phyloP scores from a whole-genome alignment of 2,329 filamentous ascomycete species.

The Botrytis sinoallii region DNA sequence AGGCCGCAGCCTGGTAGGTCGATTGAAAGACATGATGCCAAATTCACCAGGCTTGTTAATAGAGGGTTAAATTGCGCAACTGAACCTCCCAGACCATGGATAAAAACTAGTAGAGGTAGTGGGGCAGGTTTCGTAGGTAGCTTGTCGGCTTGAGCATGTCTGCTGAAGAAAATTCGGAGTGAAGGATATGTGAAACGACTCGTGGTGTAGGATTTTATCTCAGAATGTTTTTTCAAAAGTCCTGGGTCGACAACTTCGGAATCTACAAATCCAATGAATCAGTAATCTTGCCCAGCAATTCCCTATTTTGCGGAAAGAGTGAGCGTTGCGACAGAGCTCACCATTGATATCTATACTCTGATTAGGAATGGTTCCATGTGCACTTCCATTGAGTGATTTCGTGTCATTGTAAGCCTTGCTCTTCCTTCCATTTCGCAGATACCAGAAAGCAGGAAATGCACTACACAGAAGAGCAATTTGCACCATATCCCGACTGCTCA shows the following conservation, averaged over 20 bases:
- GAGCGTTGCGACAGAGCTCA: slow-evolving; percentile 19
- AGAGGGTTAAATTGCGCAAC: slow-evolving; percentile 83
- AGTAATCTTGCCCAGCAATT: slow-evolving; percentile 10
- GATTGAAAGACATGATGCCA: slow-evolving; percentile 80
- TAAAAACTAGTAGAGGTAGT: slow-evolving; percentile 81
- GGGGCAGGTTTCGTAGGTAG: slow-evolving; percentile 70
- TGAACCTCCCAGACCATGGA: slow-evolving; percentile 92
- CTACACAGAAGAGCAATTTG: slow-evolving; percentile 27
- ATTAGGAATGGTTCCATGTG: slow-evolving; percentile 5
- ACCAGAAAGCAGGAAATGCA: slow-evolving; percentile 30
- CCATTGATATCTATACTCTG: slow-evolving; percentile 27
- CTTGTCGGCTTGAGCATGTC: slow-evolving; percentile 78
- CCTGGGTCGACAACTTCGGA: slow-evolving; percentile 57
- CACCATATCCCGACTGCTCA: slow-evolving; percentile 29
- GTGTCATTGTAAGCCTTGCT: slow-evolving; percentile 26
- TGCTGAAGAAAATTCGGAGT: slow-evolving; percentile 79
- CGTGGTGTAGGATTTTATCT: slow-evolving; percentile 70
- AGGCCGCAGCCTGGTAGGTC: slow-evolving; percentile 88
- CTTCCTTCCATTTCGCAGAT: slow-evolving; percentile 24
- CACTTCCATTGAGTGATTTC: not conserved
- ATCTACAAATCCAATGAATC: slow-evolving; percentile 26
- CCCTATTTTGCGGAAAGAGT: not conserved
- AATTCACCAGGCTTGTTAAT: slow-evolving; percentile 74
- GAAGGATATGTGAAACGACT: slow-evolving; percentile 64
- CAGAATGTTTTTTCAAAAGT: slow-evolving; percentile 75